A percentile compares a stretch with the other conserved stretches of the same genome.
Conservation (phyloP, 192 early-diverging fungal species). For the Tieghemiomyces parasiticus region DNA sequence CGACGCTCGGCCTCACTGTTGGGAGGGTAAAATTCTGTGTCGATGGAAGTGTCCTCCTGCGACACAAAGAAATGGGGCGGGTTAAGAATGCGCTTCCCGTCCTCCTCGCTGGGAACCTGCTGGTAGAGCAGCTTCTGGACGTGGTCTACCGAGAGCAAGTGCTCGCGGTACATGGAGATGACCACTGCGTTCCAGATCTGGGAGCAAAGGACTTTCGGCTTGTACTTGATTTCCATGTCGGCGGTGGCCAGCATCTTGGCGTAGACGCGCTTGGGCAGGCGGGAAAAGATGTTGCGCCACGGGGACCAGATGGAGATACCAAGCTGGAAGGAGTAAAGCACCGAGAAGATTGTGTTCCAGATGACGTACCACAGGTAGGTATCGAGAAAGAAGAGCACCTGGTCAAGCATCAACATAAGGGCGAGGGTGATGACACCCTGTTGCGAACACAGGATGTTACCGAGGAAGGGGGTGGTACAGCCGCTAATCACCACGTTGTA, state of each 20-base stretch:
- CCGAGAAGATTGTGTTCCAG: conserved; percentile 69
- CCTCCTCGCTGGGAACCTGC: conserved; percentile 46
- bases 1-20: conserved; percentile 70
- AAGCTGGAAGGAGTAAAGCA: conserved; percentile 55
- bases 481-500: conserved; percentile 27
- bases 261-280: conserved; percentile 66
- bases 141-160: conserved; percentile 57
- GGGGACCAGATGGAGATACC: conserved; percentile 72
- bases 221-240: conserved; percentile 61
- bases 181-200: conserved; percentile 79
- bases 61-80: conserved; percentile 62
- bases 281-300: conserved; percentile 64
- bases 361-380: conserved; percentile 84
- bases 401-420: conserved; percentile 57
- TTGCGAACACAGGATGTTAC: conserved; percentile 38
- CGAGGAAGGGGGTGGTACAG: conserved; percentile 45
- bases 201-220: conserved; percentile 62
- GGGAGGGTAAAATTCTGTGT: conserved; percentile 53
- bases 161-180: conserved; percentile 70
- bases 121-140: conserved; percentile 60
- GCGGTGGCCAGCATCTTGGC: conserved; percentile 54
- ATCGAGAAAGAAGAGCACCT: conserved; percentile 67
- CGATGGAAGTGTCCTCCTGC: conserved; percentile 57
- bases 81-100: conserved; percentile 49
- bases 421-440: conserved; percentile 52